Evolutionary conservation across 148 eudicot species (phyloP).

Genomic region (Tetragonia tetragonoides): DNA sequence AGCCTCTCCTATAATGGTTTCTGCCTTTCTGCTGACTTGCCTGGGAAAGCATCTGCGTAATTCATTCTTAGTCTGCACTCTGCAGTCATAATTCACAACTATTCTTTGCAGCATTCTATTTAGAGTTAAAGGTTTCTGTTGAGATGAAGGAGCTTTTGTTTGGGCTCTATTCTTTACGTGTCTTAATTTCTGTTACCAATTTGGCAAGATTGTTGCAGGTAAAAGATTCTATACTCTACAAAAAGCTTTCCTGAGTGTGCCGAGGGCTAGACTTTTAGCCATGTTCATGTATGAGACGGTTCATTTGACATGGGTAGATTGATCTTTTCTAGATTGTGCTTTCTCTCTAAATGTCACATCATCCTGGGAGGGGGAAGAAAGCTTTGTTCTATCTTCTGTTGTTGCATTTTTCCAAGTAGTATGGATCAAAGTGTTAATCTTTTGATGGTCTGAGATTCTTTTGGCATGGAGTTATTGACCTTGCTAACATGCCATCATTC

Average conservation of each 20-base stretch:
- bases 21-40: no score
- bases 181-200: background rate
- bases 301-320: background rate
- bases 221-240: background rate
- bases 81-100: background rate
- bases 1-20: background rate
- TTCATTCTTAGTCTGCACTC: background rate
- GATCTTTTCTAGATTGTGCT: background rate
- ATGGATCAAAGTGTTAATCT: no score
- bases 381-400: background rate
- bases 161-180: background rate
- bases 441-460: background rate
- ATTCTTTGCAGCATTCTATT: background rate
- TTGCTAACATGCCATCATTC: background rate
- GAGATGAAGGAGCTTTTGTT: constrained; percentile 9
- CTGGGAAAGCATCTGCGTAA: no score
- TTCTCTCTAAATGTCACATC: background rate
- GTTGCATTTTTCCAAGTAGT: background rate
- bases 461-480: background rate
- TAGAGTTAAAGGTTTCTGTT: background rate
- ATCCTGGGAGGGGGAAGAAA: background rate
- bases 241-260: background rate
- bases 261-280: background rate
- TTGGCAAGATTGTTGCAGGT: background rate
- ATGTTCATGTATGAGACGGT: background rate